Percentiles rank a stretch among this genome's conserved stretches.
Conservation (phyloP, 495 filamentous ascomycete genomes). For the Daldinia childiae region DNA sequence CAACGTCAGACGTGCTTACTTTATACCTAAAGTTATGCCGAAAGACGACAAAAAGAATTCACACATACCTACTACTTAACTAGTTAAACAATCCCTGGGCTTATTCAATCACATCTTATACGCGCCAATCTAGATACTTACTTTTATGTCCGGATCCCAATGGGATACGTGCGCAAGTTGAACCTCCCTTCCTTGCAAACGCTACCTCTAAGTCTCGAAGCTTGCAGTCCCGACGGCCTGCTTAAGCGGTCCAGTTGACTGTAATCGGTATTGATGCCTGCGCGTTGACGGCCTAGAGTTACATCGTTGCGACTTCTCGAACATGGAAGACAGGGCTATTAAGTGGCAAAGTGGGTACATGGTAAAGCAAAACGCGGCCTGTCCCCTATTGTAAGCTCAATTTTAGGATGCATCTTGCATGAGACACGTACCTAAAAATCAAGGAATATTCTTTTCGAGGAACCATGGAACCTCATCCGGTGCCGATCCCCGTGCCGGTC, state of each 20-base stretch:
- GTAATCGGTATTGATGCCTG: constrained; percentile 17
- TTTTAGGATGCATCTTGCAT: not conserved
- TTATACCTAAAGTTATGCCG: too few species aligned
- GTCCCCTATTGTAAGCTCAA: constrained; percentile 1
- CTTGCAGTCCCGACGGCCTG: constrained; percentile 16
- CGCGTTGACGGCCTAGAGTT: constrained; percentile 20
- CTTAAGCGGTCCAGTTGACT: constrained; percentile 9
- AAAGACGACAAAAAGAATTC: too few species aligned
- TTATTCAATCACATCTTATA: too few species aligned
- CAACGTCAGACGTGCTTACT: not conserved
- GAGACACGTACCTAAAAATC: not conserved
- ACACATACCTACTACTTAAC: too few species aligned
- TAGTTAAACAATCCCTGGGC: too few species aligned
- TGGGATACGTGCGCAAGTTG: not conserved
- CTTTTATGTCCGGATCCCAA: too few species aligned
- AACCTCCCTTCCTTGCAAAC: too few species aligned
- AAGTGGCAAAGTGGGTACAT: not conserved
- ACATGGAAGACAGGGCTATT: constrained; percentile 3
- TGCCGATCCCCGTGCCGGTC: not conserved
- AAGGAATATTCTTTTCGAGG: too few species aligned
- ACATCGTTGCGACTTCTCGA: constrained; percentile 29
- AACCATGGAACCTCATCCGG: not conserved
- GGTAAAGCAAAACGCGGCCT: constrained; percentile 12
- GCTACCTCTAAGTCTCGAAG: too few species aligned
- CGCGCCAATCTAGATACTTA: too few species aligned